phyloP scores from a whole-genome alignment of 129 eudicot genomes.

The Flaveria linearis region DNA sequence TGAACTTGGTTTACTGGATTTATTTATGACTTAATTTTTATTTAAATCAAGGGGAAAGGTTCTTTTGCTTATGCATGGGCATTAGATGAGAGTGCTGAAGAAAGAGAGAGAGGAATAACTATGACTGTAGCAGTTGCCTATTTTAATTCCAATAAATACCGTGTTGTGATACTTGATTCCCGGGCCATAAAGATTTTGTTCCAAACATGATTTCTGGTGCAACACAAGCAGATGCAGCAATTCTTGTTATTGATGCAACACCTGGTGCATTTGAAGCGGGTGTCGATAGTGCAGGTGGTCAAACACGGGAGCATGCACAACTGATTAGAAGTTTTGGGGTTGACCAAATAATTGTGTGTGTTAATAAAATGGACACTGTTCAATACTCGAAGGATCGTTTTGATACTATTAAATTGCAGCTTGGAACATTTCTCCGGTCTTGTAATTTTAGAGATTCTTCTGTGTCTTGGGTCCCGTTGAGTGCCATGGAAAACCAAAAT shows the following conservation, averaged over 20 bases:
- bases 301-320: slow-evolving; percentile 96
- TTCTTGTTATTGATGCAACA: slow-evolving; percentile 89
- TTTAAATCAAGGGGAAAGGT: slow-evolving; percentile 77
- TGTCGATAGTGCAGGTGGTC: slow-evolving; percentile 71
- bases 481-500: slow-evolving; percentile 97
- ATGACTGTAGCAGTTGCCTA: slow-evolving; percentile 97
- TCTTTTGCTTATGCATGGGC: slow-evolving; percentile 99
- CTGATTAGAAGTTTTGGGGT: slow-evolving; percentile 97
- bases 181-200: slow-evolving; percentile 95
- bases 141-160: slow-evolving; percentile 65
- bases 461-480: slow-evolving; percentile 78
- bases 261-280: slow-evolving; percentile 94
- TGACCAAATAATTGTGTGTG: slow-evolving; percentile 75
- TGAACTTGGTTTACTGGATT: slow-evolving; percentile 18
- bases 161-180: slow-evolving; percentile 93
- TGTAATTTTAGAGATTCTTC: slow-evolving; percentile 80
- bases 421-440: slow-evolving; percentile 81
- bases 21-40: slow-evolving; percentile 16
- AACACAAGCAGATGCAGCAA: slow-evolving; percentile 98
- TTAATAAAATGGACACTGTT: slow-evolving; percentile 91
- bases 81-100: slow-evolving; percentile 91
- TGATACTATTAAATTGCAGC: slow-evolving; percentile 59
- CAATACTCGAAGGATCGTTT: slow-evolving; percentile 84
- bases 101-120: slow-evolving; percentile 96
- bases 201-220: slow-evolving; percentile 99